Percentiles rank a stretch among this genome's conserved stretches.
phyloP scores from a whole-genome alignment of 73 alveolate genomes.

The Paramecium primaurelia region DNA sequence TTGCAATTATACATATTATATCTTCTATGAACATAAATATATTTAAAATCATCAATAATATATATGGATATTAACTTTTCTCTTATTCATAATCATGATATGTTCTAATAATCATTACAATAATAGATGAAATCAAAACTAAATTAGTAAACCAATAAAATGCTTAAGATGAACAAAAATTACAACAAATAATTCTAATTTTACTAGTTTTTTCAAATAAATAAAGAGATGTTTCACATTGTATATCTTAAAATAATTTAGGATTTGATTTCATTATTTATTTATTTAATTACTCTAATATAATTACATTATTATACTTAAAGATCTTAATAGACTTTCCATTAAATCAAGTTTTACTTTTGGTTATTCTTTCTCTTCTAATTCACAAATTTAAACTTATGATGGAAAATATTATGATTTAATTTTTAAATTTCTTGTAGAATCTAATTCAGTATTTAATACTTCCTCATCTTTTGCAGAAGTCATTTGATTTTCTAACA shows the following conservation, averaged over 20 bases:
- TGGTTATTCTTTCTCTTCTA: background rate
- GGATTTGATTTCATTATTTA: background rate
- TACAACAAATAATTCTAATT: background rate
- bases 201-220: background rate
- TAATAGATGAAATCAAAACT: background rate
- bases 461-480: background rate
- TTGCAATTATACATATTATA: background rate
- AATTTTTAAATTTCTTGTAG: background rate
- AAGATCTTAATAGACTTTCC: background rate
- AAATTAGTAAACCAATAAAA: background rate
- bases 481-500: background rate
- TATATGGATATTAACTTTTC: background rate
- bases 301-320: background rate
- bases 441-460: background rate
- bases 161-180: background rate
- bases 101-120: background rate
- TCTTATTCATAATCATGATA: background rate
- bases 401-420: background rate
- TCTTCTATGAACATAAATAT: background rate
- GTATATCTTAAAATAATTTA: background rate
- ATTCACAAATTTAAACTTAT: background rate
- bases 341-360: background rate
- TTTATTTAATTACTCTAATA: background rate
- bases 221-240: background rate
- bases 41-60: background rate